Conservation (phyloP, 352 stramenopile genomes). For the Pythium insidiosum region DNA sequence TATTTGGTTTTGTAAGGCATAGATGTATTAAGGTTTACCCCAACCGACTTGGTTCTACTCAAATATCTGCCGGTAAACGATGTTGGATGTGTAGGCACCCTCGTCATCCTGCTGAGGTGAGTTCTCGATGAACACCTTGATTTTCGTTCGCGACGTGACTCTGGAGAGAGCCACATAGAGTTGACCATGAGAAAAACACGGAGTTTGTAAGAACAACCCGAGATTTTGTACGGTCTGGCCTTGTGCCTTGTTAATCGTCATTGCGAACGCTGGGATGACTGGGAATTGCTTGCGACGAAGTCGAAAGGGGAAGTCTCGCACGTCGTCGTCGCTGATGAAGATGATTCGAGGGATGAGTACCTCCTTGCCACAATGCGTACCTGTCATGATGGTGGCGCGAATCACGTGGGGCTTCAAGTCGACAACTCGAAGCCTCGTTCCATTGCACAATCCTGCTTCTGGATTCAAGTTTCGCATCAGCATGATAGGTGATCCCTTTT, state of each 20-base stretch:
- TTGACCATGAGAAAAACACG: conserved; percentile 20
- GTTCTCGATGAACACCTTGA: too few species aligned
- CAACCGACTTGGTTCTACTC: too few species aligned
- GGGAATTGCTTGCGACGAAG: conserved; percentile 19
- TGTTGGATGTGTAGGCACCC: too few species aligned
- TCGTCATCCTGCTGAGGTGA: too few species aligned
- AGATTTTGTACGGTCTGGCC: conserved; percentile 22
- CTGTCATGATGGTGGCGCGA: conserved; percentile 20
- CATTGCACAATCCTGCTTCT: conserved; percentile 15
- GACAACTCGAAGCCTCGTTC: conserved; percentile 15
- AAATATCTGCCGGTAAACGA: too few species aligned
- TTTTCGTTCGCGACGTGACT: too few species aligned
- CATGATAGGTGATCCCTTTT: conserved; percentile 20
- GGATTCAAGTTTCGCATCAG: too few species aligned
- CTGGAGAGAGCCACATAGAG: conserved; percentile 24
- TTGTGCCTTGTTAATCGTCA: conserved; percentile 33
- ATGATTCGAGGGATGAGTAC: conserved; percentile 17
- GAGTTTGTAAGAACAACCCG: conserved; percentile 14
- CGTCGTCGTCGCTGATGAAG: conserved; percentile 8
- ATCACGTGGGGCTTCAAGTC: conserved; percentile 17
- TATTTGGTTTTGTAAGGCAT: too few species aligned
- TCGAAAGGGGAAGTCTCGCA: conserved; percentile 10
- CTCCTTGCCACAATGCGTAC: conserved; percentile 3
- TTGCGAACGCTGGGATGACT: conserved; percentile 16
- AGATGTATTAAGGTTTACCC: too few species aligned